Evolutionary conservation across 1,139 yeast species (phyloP).

Genomic region (Saccharomycopsis hybrid): DNA sequence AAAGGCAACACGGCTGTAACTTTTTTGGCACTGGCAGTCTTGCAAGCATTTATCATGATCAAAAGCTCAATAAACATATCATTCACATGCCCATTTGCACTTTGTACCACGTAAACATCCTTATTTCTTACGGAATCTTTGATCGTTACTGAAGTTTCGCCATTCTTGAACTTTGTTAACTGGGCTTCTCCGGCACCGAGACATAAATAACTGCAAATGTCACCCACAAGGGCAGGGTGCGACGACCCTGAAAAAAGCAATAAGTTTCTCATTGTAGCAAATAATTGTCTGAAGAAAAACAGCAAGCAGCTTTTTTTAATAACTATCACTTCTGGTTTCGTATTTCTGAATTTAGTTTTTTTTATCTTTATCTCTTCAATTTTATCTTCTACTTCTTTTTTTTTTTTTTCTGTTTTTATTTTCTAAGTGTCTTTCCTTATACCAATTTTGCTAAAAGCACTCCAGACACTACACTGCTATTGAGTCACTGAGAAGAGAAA

Average conservation of each 20-base stretch:
- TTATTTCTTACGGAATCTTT: slow-evolving; percentile 86
- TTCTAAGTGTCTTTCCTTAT: too few relatives aligned
- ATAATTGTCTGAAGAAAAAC: too few relatives aligned
- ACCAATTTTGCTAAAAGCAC: too few relatives aligned
- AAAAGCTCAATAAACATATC: slow-evolving; percentile 85
- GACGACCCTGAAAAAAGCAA: slow-evolving; percentile 75
- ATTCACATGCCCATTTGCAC: slow-evolving; percentile 83
- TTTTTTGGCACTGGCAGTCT: slow-evolving; percentile 87
- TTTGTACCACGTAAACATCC: slow-evolving; percentile 70
- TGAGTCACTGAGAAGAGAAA: too few relatives aligned
- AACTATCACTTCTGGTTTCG: neutral
- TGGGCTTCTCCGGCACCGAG: slow-evolving; percentile 53
- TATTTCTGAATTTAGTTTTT: neutral
- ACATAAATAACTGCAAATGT: slow-evolving; percentile 59
- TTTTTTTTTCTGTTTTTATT: too few relatives aligned
- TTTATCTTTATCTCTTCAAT: neutral
- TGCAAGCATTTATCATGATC: slow-evolving; percentile 89
- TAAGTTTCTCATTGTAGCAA: slow-evolving; percentile 54
- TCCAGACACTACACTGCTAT: too few relatives aligned
- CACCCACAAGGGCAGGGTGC: slow-evolving; percentile 55
- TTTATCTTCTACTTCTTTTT: neutral
- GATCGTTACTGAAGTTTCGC: slow-evolving; percentile 84
- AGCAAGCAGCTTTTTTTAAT: neutral
- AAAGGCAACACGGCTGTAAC: slow-evolving; percentile 94
- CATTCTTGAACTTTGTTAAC: slow-evolving; percentile 63